phyloP scores from a whole-genome alignment of 2,329 filamentous ascomycete species.

The Venturiaceae sp. region DNA sequence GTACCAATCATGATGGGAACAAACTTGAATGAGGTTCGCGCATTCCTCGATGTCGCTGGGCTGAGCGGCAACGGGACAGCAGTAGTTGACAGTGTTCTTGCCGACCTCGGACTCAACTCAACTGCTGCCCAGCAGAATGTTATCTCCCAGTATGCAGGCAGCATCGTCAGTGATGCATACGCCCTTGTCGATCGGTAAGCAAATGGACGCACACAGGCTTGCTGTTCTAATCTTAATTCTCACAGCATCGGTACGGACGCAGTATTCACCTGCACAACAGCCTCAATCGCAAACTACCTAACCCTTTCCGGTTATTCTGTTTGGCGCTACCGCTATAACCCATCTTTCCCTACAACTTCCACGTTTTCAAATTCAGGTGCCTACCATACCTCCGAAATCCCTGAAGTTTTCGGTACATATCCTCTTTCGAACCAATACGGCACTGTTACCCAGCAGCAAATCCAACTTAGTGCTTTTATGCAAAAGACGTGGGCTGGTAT shows the following conservation, averaged over 20 bases:
- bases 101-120: not conserved
- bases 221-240: not conserved
- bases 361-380: conserved; percentile 19
- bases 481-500: conserved; percentile 24
- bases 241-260: not conserved
- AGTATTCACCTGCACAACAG: not conserved
- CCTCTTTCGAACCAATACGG: conserved; percentile 2
- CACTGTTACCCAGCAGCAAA: conserved; percentile 20
- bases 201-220: not conserved
- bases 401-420: conserved; percentile 25
- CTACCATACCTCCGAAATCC: conserved; percentile 24
- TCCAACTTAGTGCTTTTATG: conserved; percentile 22
- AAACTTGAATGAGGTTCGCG: conserved; percentile 16
- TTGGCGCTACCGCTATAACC: conserved; percentile 19
- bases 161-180: not conserved
- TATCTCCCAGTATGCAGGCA: not conserved
- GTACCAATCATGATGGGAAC: conserved; percentile 18
- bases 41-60: conserved; percentile 9
- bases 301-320: not conserved
- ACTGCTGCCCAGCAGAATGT: not conserved
- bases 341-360: conserved; percentile 22
- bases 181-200: not conserved
- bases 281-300: not conserved
- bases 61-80: not conserved
- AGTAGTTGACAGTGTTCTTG: not conserved